These are phyloP conservation scores for Magnolia kwangsiensis DNA, from an alignment of 164 flowering plant species.

Conservation along the genomic window DNA sequence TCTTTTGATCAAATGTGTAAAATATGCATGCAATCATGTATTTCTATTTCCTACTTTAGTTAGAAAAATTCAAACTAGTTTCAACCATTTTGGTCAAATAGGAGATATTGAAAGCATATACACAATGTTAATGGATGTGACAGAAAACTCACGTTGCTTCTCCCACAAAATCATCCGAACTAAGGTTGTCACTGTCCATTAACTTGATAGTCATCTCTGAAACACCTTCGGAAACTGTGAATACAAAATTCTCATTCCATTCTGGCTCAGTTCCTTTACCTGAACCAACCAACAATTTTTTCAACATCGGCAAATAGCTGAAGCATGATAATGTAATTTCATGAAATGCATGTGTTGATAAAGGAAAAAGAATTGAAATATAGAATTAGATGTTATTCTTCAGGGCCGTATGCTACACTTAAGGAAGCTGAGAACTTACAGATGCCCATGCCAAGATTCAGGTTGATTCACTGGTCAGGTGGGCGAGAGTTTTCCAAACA, in stretches of 20 bases:
- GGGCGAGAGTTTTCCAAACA: no score
- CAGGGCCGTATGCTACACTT: no score
- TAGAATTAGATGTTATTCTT: no score
- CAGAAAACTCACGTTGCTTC: conserved; percentile 54
- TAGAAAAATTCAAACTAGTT: background rate
- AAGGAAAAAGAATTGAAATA: no score
- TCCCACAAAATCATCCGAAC: conserved; percentile 71
- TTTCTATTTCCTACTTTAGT: background rate
- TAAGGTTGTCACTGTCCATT: conserved; percentile 55
- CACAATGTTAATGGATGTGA: background rate
- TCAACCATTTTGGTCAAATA: background rate
- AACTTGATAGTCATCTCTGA: conserved; percentile 53
- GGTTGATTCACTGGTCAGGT: no score
- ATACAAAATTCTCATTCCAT: conserved; percentile 86
- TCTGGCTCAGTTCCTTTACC: conserved; percentile 73
- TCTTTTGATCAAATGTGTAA: no score
- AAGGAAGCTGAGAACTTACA: no score
- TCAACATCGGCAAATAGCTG: background rate
- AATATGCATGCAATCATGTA: no score
- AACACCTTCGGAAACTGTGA: conserved; percentile 47
- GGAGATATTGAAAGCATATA: background rate
- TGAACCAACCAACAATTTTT: conserved; percentile 24
- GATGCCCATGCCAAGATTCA: no score
- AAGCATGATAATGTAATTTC: background rate
- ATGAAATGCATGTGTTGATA: background rate